Evolutionary conservation across 2,329 filamentous ascomycete genomes (phyloP).

Genomic region (Penicillium sp.): DNA sequence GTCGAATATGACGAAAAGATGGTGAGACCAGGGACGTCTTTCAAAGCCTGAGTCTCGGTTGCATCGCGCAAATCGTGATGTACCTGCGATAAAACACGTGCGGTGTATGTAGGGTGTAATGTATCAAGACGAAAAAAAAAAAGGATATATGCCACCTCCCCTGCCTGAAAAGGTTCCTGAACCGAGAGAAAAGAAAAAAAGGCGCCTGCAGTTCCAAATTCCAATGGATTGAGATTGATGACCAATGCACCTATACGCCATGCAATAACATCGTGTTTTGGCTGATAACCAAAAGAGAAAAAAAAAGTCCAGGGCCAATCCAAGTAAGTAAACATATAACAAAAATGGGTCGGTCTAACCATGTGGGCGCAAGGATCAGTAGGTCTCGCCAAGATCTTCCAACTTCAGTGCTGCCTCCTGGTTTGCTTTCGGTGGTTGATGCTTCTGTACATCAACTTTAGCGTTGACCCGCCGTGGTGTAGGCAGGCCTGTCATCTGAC

Average conservation of each 20-base stretch:
- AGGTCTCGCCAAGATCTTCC: constrained; percentile 57
- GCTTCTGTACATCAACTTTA: constrained; percentile 29
- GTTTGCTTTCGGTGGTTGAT: constrained; percentile 47
- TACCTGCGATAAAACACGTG: constrained; percentile 2
- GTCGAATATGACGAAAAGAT: neutral
- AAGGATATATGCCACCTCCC: neutral
- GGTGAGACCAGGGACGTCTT: neutral
- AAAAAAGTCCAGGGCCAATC: neutral
- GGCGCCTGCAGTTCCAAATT: neutral
- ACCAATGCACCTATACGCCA: constrained; percentile 12
- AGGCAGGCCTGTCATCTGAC: constrained; percentile 32
- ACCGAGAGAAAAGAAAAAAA: neutral
- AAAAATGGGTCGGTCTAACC: constrained; percentile 9
- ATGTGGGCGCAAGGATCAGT: constrained; percentile 31
- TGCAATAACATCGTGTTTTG: constrained; percentile 11
- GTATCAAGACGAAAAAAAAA: neutral
- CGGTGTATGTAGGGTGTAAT: constrained; percentile 4
- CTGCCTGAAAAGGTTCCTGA: neutral
- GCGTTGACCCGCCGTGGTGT: constrained; percentile 38
- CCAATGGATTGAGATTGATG: neutral
- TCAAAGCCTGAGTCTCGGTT: neutral
- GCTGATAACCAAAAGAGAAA: neutral
- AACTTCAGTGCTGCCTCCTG: constrained; percentile 45
- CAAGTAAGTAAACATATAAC: constrained; percentile 8
- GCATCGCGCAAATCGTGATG: neutral